These are phyloP conservation scores for Alectoria sarmentosa DNA, from an alignment of 495 filamentous ascomycete species.

Conservation along the genomic window DNA sequence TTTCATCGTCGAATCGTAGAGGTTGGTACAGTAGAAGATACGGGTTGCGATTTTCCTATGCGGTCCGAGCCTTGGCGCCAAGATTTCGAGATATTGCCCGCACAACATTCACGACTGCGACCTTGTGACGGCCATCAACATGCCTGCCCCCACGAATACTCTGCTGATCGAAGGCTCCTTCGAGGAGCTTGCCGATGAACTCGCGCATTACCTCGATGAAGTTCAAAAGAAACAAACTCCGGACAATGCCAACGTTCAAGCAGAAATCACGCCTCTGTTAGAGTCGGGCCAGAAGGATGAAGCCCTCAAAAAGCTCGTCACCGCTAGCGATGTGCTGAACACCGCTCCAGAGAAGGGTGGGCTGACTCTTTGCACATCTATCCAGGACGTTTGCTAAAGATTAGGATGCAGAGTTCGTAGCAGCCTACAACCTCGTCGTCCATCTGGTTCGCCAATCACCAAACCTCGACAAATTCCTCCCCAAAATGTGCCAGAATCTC, in stretches of 20 bases:
- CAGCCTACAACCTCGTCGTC: conserved; percentile 91
- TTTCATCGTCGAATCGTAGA: no score
- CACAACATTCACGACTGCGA: conserved; percentile 14
- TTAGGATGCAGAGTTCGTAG: conserved; percentile 63
- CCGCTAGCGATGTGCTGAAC: conserved; percentile 63
- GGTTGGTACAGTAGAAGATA: no score
- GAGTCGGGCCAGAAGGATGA: conserved; percentile 73
- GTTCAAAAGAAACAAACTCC: conserved; percentile 48
- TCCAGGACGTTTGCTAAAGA: background rate
- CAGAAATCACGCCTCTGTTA: conserved; percentile 67
- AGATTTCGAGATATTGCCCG: conserved; percentile 9
- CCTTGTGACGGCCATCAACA: conserved; percentile 25
- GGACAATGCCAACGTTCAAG: conserved; percentile 49
- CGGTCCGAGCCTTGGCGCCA: background rate
- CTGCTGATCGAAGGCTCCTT: conserved; percentile 90
- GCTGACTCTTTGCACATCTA: conserved; percentile 9
- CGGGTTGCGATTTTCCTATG: no score
- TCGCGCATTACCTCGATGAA: conserved; percentile 73
- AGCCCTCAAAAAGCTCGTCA: conserved; percentile 79
- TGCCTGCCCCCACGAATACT: conserved; percentile 49
- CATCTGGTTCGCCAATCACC: conserved; percentile 82
- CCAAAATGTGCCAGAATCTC: conserved; percentile 79
- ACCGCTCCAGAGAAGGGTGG: conserved; percentile 79
- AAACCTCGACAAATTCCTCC: conserved; percentile 76
- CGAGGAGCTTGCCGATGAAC: conserved; percentile 80